These are phyloP conservation scores for Rhodocollybia butyracea DNA, from an alignment of 768 basidiomycete species.

Conservation along the genomic window DNA sequence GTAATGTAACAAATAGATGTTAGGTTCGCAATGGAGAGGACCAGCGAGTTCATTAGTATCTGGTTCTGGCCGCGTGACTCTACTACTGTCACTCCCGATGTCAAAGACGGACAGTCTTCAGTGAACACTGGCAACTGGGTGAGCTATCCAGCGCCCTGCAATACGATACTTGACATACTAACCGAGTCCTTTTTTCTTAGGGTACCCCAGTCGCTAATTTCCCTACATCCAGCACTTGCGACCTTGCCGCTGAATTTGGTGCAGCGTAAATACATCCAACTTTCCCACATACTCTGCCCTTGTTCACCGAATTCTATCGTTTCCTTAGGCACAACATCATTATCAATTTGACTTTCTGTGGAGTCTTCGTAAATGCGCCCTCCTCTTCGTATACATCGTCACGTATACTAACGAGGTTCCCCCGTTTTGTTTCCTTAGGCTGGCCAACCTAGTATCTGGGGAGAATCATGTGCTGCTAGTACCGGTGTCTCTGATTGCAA, in stretches of 20 bases:
- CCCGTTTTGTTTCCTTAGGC: too few species aligned
- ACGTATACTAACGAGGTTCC: too few species aligned
- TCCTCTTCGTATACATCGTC: too few species aligned
- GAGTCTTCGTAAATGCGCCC: too few species aligned
- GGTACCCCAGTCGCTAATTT: slow-evolving; percentile 61
- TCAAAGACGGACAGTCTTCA: slow-evolving; percentile 15
- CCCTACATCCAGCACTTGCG: slow-evolving; percentile 39
- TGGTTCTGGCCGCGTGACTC: slow-evolving; percentile 43
- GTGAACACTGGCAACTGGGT: slow-evolving; percentile 30
- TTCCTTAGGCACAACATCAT: slow-evolving; percentile 3
- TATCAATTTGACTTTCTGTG: slow-evolving; percentile 2
- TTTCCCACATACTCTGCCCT: too few species aligned
- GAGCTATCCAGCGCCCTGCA: slow-evolving; percentile 3
- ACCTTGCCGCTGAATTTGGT: not conserved
- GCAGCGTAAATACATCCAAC: too few species aligned
- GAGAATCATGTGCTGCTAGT: not conserved
- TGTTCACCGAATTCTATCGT: too few species aligned
- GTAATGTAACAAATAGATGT: slow-evolving; percentile 11
- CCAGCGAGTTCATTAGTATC: slow-evolving; percentile 29
- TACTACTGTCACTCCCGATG: slow-evolving; percentile 22
- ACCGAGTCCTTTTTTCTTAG: slow-evolving; percentile 24
- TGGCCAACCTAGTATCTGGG: not conserved
- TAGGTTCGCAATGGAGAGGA: slow-evolving; percentile 40
- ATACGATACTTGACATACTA: not conserved
- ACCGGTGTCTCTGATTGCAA: slow-evolving; percentile 3